Percentiles rank a stretch among this genome's conserved stretches.
These are phyloP conservation scores for Myriosclerotinia scirpicola DNA, from an alignment of 2,329 filamentous ascomycete species.

Conservation along the genomic window DNA sequence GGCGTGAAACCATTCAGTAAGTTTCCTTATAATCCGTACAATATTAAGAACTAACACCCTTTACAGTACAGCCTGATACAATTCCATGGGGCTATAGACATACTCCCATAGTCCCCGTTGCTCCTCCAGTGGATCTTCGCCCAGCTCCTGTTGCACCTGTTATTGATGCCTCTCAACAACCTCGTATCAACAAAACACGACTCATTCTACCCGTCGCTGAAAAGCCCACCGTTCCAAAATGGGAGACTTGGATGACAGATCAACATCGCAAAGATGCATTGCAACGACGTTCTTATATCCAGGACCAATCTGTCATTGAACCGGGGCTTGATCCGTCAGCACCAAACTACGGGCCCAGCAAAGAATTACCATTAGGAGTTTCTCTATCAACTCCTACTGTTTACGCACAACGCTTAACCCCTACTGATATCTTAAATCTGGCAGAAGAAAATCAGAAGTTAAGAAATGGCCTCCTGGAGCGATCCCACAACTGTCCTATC, in stretches of 20 bases:
- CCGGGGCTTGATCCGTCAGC: conserved; percentile 33
- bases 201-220: conserved; percentile 25
- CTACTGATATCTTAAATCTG: conserved; percentile 32
- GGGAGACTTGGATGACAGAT: conserved; percentile 29
- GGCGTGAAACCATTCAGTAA: conserved; percentile 1
- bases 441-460: conserved; percentile 32
- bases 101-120: background rate
- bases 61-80: conserved; percentile 5
- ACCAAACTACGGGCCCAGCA: conserved; percentile 27
- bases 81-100: conserved; percentile 19
- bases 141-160: background rate
- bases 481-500: conserved; percentile 30
- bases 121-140: background rate
- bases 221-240: conserved; percentile 25
- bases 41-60: background rate
- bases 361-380: conserved; percentile 28
- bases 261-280: conserved; percentile 29
- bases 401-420: conserved; percentile 31
- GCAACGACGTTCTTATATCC: conserved; percentile 30
- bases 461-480: conserved; percentile 32
- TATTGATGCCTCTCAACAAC: background rate
- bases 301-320: conserved; percentile 34
- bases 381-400: conserved; percentile 31
- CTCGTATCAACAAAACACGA: conserved; percentile 30
- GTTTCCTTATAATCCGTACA: background rate